Evolutionary conservation across 2,329 filamentous ascomycete genomes (phyloP).

Genomic region (Apiospora marii): DNA sequence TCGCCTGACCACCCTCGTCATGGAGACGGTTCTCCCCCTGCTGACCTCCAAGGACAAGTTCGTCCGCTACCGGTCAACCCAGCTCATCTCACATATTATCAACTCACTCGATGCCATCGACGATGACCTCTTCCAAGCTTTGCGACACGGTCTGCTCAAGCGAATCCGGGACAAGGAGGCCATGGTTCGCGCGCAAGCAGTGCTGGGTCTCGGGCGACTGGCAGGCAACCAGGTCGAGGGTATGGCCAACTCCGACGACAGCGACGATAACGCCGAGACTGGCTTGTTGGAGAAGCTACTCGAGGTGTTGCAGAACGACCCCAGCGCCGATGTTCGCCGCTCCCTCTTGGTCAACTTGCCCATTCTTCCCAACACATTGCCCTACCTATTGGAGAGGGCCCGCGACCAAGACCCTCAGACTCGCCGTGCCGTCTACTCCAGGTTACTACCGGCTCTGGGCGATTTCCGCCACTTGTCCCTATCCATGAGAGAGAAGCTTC

Average conservation of each 20-base stretch:
- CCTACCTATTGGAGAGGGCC: constrained; percentile 88
- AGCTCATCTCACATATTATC: constrained; percentile 89
- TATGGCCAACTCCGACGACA: constrained; percentile 73
- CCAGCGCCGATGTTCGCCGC: constrained; percentile 89
- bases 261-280: constrained; percentile 70
- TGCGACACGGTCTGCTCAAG: constrained; percentile 81
- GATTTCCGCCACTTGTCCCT: constrained; percentile 95
- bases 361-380: constrained; percentile 80
- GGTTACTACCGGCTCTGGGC: constrained; percentile 84
- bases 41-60: constrained; percentile 90
- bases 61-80: constrained; percentile 87
- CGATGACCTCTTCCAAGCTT: constrained; percentile 85
- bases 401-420: constrained; percentile 88
- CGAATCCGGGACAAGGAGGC: constrained; percentile 93
- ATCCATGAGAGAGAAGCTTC: constrained; percentile 92
- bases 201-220: constrained; percentile 85
- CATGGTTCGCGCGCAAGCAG: constrained; percentile 89
- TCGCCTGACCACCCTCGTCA: constrained; percentile 76
- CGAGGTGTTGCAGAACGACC: constrained; percentile 90
- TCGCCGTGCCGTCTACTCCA: constrained; percentile 84
- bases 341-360: constrained; percentile 91
- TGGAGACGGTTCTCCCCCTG: constrained; percentile 78
- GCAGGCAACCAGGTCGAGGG: constrained; percentile 80
- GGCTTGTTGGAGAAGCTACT: constrained; percentile 84
- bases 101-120: constrained; percentile 93